A percentile compares a stretch with the other conserved stretches of the same genome.
Conservation (phyloP, 352 stramenopile species). For the Phytophthora macrochlamydospora region DNA sequence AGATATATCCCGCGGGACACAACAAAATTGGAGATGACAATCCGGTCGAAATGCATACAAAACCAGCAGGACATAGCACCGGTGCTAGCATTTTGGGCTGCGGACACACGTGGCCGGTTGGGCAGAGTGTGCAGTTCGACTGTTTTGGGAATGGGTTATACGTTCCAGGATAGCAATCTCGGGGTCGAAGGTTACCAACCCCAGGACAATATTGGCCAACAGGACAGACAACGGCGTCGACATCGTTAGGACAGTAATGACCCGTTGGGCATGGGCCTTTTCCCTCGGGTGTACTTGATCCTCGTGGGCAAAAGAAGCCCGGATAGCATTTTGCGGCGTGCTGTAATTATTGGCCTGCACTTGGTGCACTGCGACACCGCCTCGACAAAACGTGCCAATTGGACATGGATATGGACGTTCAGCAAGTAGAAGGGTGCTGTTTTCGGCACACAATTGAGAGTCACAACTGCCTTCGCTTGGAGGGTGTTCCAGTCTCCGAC, state of each 20-base stretch:
- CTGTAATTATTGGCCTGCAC: conserved; percentile 89
- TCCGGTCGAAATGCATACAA: conserved; percentile 94
- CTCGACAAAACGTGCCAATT: conserved; percentile 92
- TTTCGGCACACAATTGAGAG: conserved; percentile 54
- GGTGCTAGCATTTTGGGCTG: conserved; percentile 76
- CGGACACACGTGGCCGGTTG: conserved; percentile 94
- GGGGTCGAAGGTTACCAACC: conserved; percentile 92
- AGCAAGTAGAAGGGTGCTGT: conserved; percentile 56
- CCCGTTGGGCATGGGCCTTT: conserved; percentile 94
- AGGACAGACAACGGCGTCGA: conserved; percentile 92
- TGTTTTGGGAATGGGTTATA: conserved; percentile 87
- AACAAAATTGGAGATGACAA: conserved; percentile 90
- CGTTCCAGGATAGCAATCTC: conserved; percentile 94
- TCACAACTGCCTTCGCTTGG: conserved; percentile 57
- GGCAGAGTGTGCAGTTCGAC: conserved; percentile 95
- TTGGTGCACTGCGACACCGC: conserved; percentile 77
- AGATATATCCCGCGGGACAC: conserved; percentile 96
- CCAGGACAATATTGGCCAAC: conserved; percentile 94
- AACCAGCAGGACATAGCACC: conserved; percentile 92
- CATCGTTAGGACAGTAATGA: conserved; percentile 94
- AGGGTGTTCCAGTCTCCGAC: conserved; percentile 67
- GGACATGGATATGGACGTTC: conserved; percentile 95
- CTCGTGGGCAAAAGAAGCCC: conserved; percentile 96
- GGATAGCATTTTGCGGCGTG: conserved; percentile 95
- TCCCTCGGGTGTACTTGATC: conserved; percentile 92